A percentile compares a stretch with the other conserved stretches of the same genome.
Conservation (phyloP, 1,284 basidiomycete species). For the Boletus albobrunnescens region DNA sequence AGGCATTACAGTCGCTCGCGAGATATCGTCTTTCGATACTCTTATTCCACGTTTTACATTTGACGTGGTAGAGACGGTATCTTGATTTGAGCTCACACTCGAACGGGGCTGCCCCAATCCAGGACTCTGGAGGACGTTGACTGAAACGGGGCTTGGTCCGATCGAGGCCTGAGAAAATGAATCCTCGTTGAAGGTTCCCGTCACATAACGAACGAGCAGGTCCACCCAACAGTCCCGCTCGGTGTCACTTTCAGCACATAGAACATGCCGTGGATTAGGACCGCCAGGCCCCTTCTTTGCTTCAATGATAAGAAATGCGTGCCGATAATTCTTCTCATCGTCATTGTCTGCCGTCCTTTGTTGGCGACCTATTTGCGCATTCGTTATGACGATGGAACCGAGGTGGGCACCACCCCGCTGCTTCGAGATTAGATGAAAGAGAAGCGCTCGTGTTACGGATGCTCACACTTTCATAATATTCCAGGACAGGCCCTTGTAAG, state of each 20-base stretch:
- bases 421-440: conserved; percentile 15
- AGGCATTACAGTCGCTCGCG: conserved; percentile 55
- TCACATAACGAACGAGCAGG: conserved; percentile 82
- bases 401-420: conserved; percentile 88
- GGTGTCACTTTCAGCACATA: conserved; percentile 92
- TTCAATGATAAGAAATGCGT: conserved; percentile 96
- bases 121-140: conserved; percentile 20
- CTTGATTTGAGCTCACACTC: conserved; percentile 53
- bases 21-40: conserved; percentile 63
- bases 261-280: conserved; percentile 78
- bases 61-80: conserved; percentile 34
- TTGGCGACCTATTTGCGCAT: conserved; percentile 73
- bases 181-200: conserved; percentile 69
- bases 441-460: conserved; percentile 3
- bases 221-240: conserved; percentile 95
- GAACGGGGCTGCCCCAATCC: conserved; percentile 47
- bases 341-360: conserved; percentile 49
- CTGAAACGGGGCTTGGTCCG: conserved; percentile 29
- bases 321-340: conserved; percentile 91
- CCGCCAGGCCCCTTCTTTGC: conserved; percentile 68
- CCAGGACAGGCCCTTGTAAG: conserved; percentile 79
- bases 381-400: conserved; percentile 82
- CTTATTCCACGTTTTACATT: conserved; percentile 35
- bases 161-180: conserved; percentile 28
- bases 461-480: conserved; percentile 93